These are phyloP conservation scores for Fusarium sp. DNA, from an alignment of 2,329 filamentous ascomycete species.

Conservation along the genomic window DNA sequence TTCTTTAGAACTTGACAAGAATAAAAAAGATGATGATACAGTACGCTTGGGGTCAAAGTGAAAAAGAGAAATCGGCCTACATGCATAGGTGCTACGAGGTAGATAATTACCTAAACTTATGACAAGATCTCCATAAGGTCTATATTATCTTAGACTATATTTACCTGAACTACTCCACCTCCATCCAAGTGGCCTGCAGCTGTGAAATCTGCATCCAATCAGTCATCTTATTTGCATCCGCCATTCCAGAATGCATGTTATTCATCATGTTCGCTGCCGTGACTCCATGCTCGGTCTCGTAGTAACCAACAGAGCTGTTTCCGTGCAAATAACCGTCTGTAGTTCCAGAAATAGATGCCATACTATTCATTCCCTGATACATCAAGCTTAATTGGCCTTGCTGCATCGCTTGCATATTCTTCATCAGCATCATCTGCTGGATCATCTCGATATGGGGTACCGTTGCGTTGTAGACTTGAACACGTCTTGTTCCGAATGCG, in stretches of 20 bases:
- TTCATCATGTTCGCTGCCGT: slow-evolving; percentile 49
- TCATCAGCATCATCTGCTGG: slow-evolving; percentile 44
- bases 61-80: no score
- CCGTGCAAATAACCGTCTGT: slow-evolving; percentile 49
- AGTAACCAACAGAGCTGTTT: slow-evolving; percentile 49
- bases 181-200: slow-evolving; percentile 44
- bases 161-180: slow-evolving; percentile 50
- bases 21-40: background rate
- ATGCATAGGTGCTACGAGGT: no score
- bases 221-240: slow-evolving; percentile 40
- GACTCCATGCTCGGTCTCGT: slow-evolving; percentile 50
- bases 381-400: slow-evolving; percentile 48
- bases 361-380: slow-evolving; percentile 49
- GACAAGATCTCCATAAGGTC: no score
- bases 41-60: no score
- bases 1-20: background rate
- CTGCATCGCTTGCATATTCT: slow-evolving; percentile 49
- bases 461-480: slow-evolving; percentile 46
- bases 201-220: slow-evolving; percentile 45
- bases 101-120: no score
- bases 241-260: slow-evolving; percentile 48
- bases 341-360: slow-evolving; percentile 41
- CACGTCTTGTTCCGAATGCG: slow-evolving; percentile 41
- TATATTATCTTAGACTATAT: no score
- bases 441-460: slow-evolving; percentile 47